Base-by-base conservation (phyloP, 2,329 filamentous ascomycete species). In the Alternaria gansuensis region DNA sequence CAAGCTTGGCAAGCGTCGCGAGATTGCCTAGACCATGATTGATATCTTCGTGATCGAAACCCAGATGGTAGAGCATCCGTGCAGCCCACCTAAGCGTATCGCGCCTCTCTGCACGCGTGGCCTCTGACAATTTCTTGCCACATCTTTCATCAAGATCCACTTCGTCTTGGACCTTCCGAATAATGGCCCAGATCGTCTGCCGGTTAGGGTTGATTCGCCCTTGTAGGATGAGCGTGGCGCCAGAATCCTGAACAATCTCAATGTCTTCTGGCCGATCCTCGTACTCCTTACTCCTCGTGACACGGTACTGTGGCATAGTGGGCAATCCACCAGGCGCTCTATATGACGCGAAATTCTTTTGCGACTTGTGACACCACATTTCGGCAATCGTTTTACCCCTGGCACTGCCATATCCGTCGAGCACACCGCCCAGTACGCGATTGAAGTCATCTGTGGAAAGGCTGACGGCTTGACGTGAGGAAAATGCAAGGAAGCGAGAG, bases 381-480 rank as follows among this genome's bases (percentile, higher is more conserved):
- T 81, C 70, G 55, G 84, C 83, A 33, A 87, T 64, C 4, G 67
- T 73, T 56, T 77, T 81, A 57, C 83, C 87, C 33, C 77, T 77
- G 9, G 62, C 54, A 56, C 80, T 82, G 53, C 82, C 83, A 45
- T 82, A 79, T 0, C 77, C 76, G 28, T 82, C 79, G 3, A 85
- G 81, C 8, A 87, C 77, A n/a, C 83, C 84, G 41, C 81, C 77
- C 6, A 90, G 81, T 6, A 87, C 60, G 17, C 70, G 66, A 60
- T 86, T 83, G 77, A 87, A 87, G 5, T 82, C 73, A 3, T 71
- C 68, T 0, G 78, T 66, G 14, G 69, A 67, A 11, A 77, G 63
- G 33, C 52, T 67, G 43, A 76, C 60, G 10, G 23, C 49, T 54
- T 73, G 70, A 14, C 70, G 68, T 2, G 62, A 64, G 9, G 71